Evolutionary conservation across 129 eudicot genomes (phyloP), one percentile per base, ranked within the genome.

Genomic region (Sambucus nigra): DNA sequence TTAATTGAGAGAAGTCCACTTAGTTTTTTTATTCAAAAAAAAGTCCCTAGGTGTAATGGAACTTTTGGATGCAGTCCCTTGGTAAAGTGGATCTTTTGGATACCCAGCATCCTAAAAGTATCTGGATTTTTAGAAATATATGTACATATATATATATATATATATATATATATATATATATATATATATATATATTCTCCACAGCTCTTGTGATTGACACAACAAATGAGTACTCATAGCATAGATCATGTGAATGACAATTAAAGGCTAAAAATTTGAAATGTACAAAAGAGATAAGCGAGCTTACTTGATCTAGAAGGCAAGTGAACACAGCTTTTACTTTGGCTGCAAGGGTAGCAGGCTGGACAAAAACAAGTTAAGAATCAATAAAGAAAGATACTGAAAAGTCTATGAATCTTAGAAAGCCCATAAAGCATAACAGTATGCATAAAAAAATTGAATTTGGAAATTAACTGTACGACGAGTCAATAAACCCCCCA

Each of bases 261-360:
- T 32, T 16, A 14, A 50, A 27, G 51, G 49, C 52, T 24, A 33
- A n/a, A 47, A 53, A 41, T 14, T 47, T 29, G 38, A 55, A 51
- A 47, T 57, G 18, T 18, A 5, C 25, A 64, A 51, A 35, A 18
- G 18, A 61, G 45, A 7, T 6, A 24, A 12, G 5, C 15, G 6
- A 57, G 66, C 83, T 79, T 73, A 91, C 99, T 81, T 91, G 99
- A 58, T 91, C 95, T 25, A 86, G 71, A 54, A 91, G 95, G 69
- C 94, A 82, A 50, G 95, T 85, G 72, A 91, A 86, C 22, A 91
- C 84, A 21, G 82, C 76, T 81, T 68, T 80, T 29, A 91, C 95
- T 38, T 82, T 81, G 63, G 99, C 76, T 38, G 99, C 94, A 79
- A 91, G 86, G 23, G 67, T 42, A 58, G 89, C 80, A 73, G 99